A percentile compares a stretch with the other conserved stretches of the same genome.
phyloP scores from a whole-genome alignment of 1,284 basidiomycete species.

The Anthracocystis walkeri region DNA sequence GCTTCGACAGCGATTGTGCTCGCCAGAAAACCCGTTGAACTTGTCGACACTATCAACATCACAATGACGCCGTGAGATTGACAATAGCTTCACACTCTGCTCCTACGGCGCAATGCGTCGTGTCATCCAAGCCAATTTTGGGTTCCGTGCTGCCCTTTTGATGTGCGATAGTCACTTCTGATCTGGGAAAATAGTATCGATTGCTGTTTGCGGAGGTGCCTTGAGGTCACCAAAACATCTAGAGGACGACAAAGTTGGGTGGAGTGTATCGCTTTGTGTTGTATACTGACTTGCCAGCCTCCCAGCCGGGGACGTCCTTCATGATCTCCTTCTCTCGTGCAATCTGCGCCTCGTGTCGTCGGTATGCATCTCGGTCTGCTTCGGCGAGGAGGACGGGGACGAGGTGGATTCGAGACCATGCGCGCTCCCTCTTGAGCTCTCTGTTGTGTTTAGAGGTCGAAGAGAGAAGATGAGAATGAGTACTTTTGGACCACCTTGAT shows the following conservation, averaged over 20 bases:
- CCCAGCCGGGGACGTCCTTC: slow-evolving; percentile 92
- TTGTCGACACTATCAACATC: too few relatives aligned
- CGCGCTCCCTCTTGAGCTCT: slow-evolving; percentile 91
- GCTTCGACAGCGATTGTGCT: too few relatives aligned
- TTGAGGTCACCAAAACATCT: slow-evolving; percentile 6
- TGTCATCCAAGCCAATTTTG: too few relatives aligned
- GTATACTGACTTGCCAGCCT: slow-evolving; percentile 84
- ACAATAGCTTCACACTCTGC: too few relatives aligned
- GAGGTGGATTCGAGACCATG: slow-evolving; percentile 95
- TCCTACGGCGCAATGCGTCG: too few relatives aligned
- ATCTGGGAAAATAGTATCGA: not conserved
- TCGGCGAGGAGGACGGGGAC: slow-evolving; percentile 89
- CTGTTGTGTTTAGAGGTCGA: slow-evolving; percentile 71
- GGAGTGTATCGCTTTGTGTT: slow-evolving; percentile 83
- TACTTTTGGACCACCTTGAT: not conserved
- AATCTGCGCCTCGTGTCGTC: slow-evolving; percentile 82
- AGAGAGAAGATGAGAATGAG: not conserved
- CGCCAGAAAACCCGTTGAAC: too few relatives aligned
- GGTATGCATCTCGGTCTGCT: slow-evolving; percentile 88
- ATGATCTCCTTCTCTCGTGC: slow-evolving; percentile 90
- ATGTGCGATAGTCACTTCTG: not conserved
- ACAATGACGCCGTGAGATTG: too few relatives aligned
- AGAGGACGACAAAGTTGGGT: slow-evolving; percentile 72
- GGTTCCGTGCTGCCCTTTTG: too few relatives aligned
- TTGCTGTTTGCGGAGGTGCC: slow-evolving; percentile 7